Conservation (phyloP, 2,329 filamentous ascomycete genomes). For the Tolypocladium paradoxum region DNA sequence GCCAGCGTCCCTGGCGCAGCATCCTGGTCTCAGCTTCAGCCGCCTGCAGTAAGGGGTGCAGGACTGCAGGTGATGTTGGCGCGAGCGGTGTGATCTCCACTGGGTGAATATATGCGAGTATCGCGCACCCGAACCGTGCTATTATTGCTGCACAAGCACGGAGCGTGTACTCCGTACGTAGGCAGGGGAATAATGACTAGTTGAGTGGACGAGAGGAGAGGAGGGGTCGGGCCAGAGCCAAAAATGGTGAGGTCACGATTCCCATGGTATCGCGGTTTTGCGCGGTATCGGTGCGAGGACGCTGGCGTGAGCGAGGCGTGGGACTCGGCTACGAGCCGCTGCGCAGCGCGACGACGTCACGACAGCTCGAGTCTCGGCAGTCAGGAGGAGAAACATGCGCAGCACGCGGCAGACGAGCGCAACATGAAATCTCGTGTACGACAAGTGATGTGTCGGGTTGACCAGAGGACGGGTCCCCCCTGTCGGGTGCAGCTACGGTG, state of each 20-base stretch:
- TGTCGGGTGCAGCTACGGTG: background rate
- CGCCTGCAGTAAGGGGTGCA: background rate
- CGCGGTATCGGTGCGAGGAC: too few species aligned
- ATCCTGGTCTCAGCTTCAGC: background rate
- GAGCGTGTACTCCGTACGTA: background rate
- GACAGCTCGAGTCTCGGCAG: background rate
- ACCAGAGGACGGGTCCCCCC: background rate
- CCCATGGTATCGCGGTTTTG: too few species aligned
- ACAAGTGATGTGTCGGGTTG: background rate
- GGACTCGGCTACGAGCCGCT: too few species aligned
- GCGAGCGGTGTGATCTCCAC: background rate
- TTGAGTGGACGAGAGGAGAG: background rate
- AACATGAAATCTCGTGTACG: background rate
- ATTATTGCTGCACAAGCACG: background rate
- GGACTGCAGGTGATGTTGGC: background rate
- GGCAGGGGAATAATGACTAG: background rate
- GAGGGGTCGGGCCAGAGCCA: background rate
- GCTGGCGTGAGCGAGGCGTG: too few species aligned
- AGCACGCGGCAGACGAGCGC: background rate
- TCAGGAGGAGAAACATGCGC: background rate
- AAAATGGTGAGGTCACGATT: conserved; percentile 1
- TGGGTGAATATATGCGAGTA: background rate
- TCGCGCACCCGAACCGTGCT: too few species aligned
- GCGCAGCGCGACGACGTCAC: too few species aligned
- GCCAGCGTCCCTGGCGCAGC: background rate